Evolutionary conservation across 108 stramenopile genomes (phyloP).

Genomic region (Stephanodiscus minutulus): DNA sequence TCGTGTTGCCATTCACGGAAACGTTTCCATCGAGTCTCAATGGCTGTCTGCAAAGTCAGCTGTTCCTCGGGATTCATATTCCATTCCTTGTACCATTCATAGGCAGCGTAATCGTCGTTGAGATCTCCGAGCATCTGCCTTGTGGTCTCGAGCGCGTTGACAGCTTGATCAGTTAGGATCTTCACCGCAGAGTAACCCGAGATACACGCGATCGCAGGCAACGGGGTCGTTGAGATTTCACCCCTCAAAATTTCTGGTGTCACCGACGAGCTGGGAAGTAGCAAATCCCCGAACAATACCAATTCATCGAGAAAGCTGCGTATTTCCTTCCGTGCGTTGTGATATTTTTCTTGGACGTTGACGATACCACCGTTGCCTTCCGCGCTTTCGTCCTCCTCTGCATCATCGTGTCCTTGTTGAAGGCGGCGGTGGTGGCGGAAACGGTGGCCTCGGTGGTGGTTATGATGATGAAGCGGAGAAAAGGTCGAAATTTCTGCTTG

Average conservation of each 20-base stretch:
- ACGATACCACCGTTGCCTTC: slow-evolving; percentile 9
- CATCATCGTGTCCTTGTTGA: no score
- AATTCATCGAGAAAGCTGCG: slow-evolving; percentile 48
- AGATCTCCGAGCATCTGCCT: slow-evolving; percentile 45
- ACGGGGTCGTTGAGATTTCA: background rate
- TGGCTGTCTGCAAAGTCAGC: slow-evolving; percentile 1
- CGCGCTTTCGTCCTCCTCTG: background rate
- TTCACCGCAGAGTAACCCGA: background rate
- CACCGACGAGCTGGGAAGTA: slow-evolving; percentile 20
- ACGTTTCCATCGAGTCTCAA: slow-evolving; percentile 27
- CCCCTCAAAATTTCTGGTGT: slow-evolving; percentile 11
- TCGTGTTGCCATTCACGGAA: slow-evolving; percentile 38
- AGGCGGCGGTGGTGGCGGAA: no score
- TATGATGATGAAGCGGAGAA: no score
- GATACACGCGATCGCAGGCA: background rate
- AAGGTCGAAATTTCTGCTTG: no score
- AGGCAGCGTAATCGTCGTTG: slow-evolving; percentile 45
- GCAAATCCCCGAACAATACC: slow-evolving; percentile 38
- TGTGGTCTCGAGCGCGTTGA: slow-evolving; percentile 14
- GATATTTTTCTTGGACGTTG: slow-evolving; percentile 44
- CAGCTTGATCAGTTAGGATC: slow-evolving; percentile 13
- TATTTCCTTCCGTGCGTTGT: slow-evolving; percentile 50
- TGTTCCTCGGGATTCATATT: slow-evolving; percentile 38
- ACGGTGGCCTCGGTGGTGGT: no score
- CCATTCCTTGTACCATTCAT: slow-evolving; percentile 35